phyloP scores from a whole-genome alignment of 2,329 filamentous ascomycete species.

The Cordyceps pruinosa region DNA sequence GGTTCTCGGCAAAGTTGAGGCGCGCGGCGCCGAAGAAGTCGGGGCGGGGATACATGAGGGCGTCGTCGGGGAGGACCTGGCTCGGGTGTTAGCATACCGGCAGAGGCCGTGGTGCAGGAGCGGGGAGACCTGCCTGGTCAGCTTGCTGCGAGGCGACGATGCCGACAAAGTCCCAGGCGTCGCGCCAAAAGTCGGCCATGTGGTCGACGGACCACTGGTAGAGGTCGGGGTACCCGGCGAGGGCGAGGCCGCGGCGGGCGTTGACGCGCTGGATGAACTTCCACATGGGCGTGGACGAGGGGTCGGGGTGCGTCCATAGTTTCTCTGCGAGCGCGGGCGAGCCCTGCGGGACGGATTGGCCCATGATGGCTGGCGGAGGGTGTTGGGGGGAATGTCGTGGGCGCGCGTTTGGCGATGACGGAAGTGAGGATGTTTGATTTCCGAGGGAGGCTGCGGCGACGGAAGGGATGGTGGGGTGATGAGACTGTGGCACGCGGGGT shows the following conservation, averaged over 20 bases:
- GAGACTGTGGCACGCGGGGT: background rate
- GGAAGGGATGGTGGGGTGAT: background rate
- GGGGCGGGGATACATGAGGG: conserved; percentile 78
- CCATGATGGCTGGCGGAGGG: background rate
- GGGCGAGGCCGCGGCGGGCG: conserved; percentile 53
- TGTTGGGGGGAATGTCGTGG: background rate
- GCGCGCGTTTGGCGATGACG: background rate
- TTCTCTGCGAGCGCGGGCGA: conserved; percentile 29
- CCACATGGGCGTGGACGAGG: conserved; percentile 62
- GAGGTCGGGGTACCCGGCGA: conserved; percentile 65
- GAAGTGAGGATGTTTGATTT: background rate
- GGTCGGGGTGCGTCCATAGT: conserved; percentile 66
- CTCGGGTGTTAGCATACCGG: background rate
- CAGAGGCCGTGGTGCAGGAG: too few relatives aligned
- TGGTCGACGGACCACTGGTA: conserved; percentile 80
- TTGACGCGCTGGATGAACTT: conserved; percentile 65
- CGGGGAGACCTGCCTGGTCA: conserved; percentile 40
- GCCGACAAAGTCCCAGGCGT: conserved; percentile 77
- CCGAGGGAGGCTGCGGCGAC: background rate
- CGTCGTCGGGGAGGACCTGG: conserved; percentile 60
- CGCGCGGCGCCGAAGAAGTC: conserved; percentile 73
- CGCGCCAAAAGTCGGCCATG: conserved; percentile 72
- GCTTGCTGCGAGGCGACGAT: conserved; percentile 62
- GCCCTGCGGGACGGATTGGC: conserved; percentile 8
- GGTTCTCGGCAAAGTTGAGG: conserved; percentile 92